A percentile compares a stretch with the other conserved stretches of the same genome.
phyloP scores from a whole-genome alignment of 2,329 filamentous ascomycete species.

The Colletotrichum destructivum region DNA sequence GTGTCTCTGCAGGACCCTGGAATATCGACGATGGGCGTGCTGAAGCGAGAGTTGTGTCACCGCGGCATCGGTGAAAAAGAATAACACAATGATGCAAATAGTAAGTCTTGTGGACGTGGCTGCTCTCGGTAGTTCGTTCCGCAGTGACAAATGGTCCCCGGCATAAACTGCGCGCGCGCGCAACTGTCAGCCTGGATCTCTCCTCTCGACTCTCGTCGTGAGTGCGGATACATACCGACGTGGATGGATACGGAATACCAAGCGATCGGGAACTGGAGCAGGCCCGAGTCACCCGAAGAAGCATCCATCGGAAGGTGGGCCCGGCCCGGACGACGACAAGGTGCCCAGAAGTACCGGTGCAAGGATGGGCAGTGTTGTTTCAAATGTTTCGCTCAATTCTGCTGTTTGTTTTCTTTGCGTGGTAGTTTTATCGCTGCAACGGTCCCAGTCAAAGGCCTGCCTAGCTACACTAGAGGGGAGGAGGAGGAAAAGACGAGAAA shows the following conservation, averaged over 20 bases:
- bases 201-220: no score
- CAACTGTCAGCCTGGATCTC: no score
- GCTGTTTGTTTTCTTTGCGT: conserved; percentile 27
- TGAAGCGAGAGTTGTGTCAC: background rate
- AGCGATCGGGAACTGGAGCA: no score
- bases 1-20: conserved; percentile 3
- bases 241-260: no score
- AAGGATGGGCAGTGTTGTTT: conserved; percentile 29
- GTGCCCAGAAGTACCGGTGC: conserved; percentile 26
- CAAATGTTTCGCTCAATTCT: conserved; percentile 24
- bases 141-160: no score
- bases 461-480: background rate
- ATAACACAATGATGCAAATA: background rate
- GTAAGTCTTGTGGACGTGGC: no score
- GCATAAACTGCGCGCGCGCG: no score
- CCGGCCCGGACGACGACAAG: conserved; percentile 3
- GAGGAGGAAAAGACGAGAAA: no score
- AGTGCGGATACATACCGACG: no score
- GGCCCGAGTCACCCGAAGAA: no score
- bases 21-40: background rate
- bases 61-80: background rate
- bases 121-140: no score
- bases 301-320: no score
- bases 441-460: background rate
- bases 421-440: conserved; percentile 27